A percentile compares a stretch with the other conserved stretches of the same genome.
Conservation (phyloP, 768 basidiomycete species). For the Phylloporus scabripes region DNA sequence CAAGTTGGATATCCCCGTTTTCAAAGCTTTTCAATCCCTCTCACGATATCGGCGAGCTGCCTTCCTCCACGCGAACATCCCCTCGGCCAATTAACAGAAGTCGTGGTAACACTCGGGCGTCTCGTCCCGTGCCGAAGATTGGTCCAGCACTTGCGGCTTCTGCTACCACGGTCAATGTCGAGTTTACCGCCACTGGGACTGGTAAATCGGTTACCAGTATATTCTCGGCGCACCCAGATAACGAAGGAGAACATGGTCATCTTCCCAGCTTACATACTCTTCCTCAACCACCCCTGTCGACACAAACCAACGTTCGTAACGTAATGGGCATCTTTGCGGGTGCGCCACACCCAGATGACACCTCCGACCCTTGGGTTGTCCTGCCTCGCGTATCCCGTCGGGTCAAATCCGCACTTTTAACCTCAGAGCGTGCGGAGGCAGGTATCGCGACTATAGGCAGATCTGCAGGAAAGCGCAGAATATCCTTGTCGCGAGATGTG, state of each 20-base stretch:
- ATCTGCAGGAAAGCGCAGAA: slow-evolving; percentile 12
- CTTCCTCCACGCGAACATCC: slow-evolving; percentile 21
- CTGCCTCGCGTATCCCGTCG: slow-evolving; percentile 41
- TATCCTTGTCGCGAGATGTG: slow-evolving; percentile 54
- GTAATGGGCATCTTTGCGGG: slow-evolving; percentile 93
- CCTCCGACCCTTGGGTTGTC: slow-evolving; percentile 70
- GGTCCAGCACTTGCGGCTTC: slow-evolving; percentile 83
- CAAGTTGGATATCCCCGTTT: slow-evolving; percentile 81
- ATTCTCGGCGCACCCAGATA: slow-evolving; percentile 28
- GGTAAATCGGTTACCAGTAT: slow-evolving; percentile 51
- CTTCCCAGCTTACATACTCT: slow-evolving; percentile 12
- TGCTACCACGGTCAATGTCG: slow-evolving; percentile 91
- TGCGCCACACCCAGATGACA: slow-evolving; percentile 47
- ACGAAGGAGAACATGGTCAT: slow-evolving; percentile 10
- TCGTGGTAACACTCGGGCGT: slow-evolving; percentile 19
- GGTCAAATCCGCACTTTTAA: slow-evolving; percentile 23
- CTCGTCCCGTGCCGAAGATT: slow-evolving; percentile 70
- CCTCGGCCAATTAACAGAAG: slow-evolving; percentile 25
- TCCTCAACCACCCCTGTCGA: slow-evolving; percentile 7
- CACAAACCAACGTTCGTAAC: slow-evolving; percentile 26
- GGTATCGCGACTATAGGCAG: slow-evolving; percentile 16
- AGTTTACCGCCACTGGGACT: slow-evolving; percentile 74
- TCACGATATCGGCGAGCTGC: slow-evolving; percentile 12
- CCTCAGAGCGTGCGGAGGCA: slow-evolving; percentile 15
- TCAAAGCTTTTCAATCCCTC: slow-evolving; percentile 66